A percentile compares a stretch with the other conserved stretches of the same genome.
Evolutionary conservation across 2,329 filamentous ascomycete genomes (phyloP).

Genomic region (Bipolaris sorokiniana): DNA sequence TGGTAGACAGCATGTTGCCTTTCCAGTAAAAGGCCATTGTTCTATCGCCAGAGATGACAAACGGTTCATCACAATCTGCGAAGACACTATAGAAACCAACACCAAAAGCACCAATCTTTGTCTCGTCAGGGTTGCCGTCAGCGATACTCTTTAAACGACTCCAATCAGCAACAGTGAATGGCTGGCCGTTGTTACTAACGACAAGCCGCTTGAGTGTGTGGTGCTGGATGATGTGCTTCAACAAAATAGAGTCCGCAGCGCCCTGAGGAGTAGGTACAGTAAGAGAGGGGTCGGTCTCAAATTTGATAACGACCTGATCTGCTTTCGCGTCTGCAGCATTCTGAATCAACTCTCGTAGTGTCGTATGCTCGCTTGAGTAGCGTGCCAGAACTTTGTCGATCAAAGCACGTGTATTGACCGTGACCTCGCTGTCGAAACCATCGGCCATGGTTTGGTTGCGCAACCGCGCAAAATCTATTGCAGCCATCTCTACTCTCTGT

Average conservation of each 20-base stretch:
- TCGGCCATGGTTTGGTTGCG: slow-evolving; percentile 88
- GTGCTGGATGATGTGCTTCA: slow-evolving; percentile 83
- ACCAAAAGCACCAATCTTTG: slow-evolving; percentile 97
- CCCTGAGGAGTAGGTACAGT: slow-evolving; percentile 72
- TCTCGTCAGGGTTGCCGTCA: slow-evolving; percentile 98
- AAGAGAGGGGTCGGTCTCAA: slow-evolving; percentile 86
- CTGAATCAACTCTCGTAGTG: slow-evolving; percentile 90
- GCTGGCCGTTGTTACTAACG: slow-evolving; percentile 88
- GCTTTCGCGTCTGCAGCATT: slow-evolving; percentile 98
- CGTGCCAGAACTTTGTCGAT: slow-evolving; percentile 97
- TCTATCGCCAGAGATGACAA: slow-evolving; percentile 88
- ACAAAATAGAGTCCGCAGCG: slow-evolving; percentile 69
- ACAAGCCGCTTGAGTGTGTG: slow-evolving; percentile 87
- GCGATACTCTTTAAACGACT: slow-evolving; percentile 91
- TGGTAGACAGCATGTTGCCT: slow-evolving; percentile 94
- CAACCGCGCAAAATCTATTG: slow-evolving; percentile 67
- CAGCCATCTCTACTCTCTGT: slow-evolving; percentile 33
- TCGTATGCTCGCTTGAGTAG: slow-evolving; percentile 93
- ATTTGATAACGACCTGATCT: slow-evolving; percentile 85
- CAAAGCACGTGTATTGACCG: slow-evolving; percentile 92
- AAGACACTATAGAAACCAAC: slow-evolving; percentile 99
- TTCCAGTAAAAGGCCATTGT: slow-evolving; percentile 99
- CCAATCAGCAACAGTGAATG: slow-evolving; percentile 93
- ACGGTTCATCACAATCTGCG: slow-evolving; percentile 96
- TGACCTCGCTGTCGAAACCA: slow-evolving; percentile 94